Base-by-base conservation (phyloP, 129 eudicot species). In the Oenanthe sinensis region DNA sequence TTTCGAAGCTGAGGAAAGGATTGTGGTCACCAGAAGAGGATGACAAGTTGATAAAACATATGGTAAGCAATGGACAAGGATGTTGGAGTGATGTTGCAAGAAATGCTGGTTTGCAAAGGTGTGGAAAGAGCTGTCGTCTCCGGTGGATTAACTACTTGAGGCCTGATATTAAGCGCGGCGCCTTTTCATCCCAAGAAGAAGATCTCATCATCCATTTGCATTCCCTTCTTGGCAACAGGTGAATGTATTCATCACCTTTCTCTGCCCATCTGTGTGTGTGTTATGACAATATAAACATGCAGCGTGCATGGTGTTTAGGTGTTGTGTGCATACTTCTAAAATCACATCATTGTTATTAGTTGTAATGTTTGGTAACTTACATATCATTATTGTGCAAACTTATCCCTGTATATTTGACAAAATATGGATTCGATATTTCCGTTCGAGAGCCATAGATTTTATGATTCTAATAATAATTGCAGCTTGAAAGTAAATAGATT, bases 141-240 rank as follows among this genome's bases (percentile, higher is more conserved):
- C 75, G 97, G 40, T 92, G 97, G 97, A 92, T 92, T 45, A 92
- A 92, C 48, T 93, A 93, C 79, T 79, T 93, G 81, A 72, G 98
- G 81, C 98, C 98, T 13, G 98, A 93, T 77, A 95, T 93, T 49
- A 93, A 93, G 79, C 88, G 98, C 15, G 98, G 98, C 2, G 97
- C 98, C 0, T 93, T 93, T 79, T 93, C 97, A 0, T 89, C 90
- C 43, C 97, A 93, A 84, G 98, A 93, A 77, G 98, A 93, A 83
- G 90, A 93, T 63, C 90, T 89, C 74, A 93, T 93, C 75, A 3
- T 93, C 52, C 98, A 91, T 73, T 89, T 93, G 63, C 98, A 93
- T 82, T 93, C 98, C 22, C 89, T 93, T 82, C 97, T 93, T 78
- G 98, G 98, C 45, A 93, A 93, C 82, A 93, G 97, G 98, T 70